Conservation (phyloP, 176 grass and related monocot species). For the barley (Hordeum vulgare) region DNA sequence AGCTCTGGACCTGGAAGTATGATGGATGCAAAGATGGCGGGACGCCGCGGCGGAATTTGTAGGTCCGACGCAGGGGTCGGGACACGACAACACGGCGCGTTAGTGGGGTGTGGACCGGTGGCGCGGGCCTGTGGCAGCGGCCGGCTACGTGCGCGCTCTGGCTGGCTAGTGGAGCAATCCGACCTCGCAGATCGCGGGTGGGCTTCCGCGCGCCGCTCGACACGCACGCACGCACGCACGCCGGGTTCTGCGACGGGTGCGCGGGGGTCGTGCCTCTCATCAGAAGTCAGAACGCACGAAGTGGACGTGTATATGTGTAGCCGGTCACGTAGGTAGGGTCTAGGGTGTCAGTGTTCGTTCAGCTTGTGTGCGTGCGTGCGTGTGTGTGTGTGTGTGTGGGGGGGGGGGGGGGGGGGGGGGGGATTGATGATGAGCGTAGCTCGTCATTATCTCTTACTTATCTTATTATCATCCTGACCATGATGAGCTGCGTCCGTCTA, state of each 20-base stretch:
- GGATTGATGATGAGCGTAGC: too few relatives aligned
- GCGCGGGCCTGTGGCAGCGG: constrained; percentile 17
- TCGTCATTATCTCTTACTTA: not conserved
- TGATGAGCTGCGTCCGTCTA: too few relatives aligned
- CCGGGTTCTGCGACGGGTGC: not conserved
- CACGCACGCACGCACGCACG: not conserved
- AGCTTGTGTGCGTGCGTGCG: not conserved
- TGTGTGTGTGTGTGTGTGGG: not conserved
- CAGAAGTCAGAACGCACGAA: not conserved
- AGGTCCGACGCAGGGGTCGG: not conserved
- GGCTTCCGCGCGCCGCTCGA: not conserved
- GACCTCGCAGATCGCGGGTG: not conserved
- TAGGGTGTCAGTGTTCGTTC: not conserved
- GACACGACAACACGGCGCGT: not conserved
- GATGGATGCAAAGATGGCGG: not conserved
- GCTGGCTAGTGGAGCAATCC: constrained; percentile 23
- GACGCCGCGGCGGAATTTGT: constrained; percentile 23
- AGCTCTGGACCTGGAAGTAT: not conserved
- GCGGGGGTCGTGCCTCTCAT: not conserved
- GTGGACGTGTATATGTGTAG: not conserved
- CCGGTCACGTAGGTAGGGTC: not conserved
- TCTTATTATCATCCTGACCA: too few relatives aligned
- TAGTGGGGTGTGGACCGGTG: constrained; percentile 24
- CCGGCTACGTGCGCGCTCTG: not conserved
- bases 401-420: too few relatives aligned